Percentiles rank a stretch among this genome's conserved stretches.
Evolutionary conservation across 2,329 filamentous ascomycete genomes (phyloP).

Genomic region (Blastomyces percursus): DNA sequence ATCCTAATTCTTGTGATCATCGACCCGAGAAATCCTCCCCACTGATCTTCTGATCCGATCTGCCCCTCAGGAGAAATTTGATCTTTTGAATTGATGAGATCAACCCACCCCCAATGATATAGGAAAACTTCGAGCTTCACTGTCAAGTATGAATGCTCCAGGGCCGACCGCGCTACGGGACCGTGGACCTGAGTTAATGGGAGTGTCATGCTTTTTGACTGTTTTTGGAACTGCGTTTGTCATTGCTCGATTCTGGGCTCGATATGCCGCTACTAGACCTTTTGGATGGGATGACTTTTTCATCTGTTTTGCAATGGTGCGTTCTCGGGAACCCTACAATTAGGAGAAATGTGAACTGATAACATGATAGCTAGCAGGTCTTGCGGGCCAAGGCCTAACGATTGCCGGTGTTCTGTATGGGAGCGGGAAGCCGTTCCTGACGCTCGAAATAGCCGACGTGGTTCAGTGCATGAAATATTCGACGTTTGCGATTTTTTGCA

Average conservation of each 20-base stretch:
- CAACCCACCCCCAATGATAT: neutral
- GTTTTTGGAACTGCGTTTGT: neutral
- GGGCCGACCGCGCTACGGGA: neutral
- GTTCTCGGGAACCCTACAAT: neutral
- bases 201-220: neutral
- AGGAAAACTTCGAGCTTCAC: neutral
- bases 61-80: neutral
- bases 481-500: neutral
- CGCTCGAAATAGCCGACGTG: neutral
- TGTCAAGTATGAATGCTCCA: neutral
- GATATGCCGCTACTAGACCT: neutral
- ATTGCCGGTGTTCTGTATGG: neutral
- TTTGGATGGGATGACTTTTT: neutral
- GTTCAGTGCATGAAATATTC: neutral
- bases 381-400: constrained; percentile 2
- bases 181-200: neutral
- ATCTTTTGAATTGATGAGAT: neutral
- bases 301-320: neutral
- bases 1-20: neutral
- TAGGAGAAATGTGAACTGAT: neutral
- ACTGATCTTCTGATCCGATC: neutral
- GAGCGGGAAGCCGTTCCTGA: neutral
- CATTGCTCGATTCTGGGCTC: neutral
- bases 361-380: neutral
- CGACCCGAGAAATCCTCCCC: neutral